Evolutionary conservation across 108 stramenopile genomes (phyloP).

Genomic region (Seminavis robusta): DNA sequence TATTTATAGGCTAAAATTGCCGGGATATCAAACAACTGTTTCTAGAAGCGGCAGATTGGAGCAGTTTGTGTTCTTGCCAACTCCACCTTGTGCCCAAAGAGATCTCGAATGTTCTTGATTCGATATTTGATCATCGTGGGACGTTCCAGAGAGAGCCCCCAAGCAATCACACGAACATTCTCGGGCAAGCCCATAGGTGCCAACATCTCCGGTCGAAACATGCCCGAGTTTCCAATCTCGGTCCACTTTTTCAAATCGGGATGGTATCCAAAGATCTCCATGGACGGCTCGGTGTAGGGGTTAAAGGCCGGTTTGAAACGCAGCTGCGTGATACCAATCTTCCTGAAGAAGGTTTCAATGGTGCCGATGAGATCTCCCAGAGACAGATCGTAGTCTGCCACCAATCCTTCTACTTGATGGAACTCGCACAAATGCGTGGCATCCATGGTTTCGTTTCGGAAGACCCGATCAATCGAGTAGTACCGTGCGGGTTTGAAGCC

Average conservation of each 20-base stretch:
- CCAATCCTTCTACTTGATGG: conserved; percentile 99
- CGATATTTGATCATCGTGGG: conserved; percentile 99
- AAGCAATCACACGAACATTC: conserved; percentile 98
- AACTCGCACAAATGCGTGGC: conserved; percentile 99
- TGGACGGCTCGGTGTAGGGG: conserved; percentile 99
- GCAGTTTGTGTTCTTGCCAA: conserved; percentile 90
- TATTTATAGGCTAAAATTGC: no score
- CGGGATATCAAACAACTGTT: not conserved
- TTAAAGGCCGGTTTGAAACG: conserved; percentile 99
- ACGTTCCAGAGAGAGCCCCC: conserved; percentile 98
- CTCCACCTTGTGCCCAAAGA: conserved; percentile 99
- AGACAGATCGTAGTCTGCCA: conserved; percentile 97
- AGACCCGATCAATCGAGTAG: conserved; percentile 98
- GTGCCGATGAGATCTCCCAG: conserved; percentile 98
- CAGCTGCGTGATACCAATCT: conserved; percentile 97
- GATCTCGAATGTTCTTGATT: conserved; percentile 97
- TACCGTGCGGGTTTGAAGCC: conserved; percentile 96
- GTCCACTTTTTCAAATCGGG: conserved; percentile 99
- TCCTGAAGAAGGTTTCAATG: conserved; percentile 98
- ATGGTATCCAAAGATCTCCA: conserved; percentile 99
- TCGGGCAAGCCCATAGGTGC: conserved; percentile 99
- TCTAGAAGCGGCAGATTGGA: conserved; percentile 92
- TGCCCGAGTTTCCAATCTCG: conserved; percentile 98
- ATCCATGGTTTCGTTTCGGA: conserved; percentile 99
- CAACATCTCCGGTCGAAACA: conserved; percentile 99